These are phyloP conservation scores for Fusarium longipes DNA, from an alignment of 2,329 filamentous ascomycete genomes.

Conservation along the genomic window DNA sequence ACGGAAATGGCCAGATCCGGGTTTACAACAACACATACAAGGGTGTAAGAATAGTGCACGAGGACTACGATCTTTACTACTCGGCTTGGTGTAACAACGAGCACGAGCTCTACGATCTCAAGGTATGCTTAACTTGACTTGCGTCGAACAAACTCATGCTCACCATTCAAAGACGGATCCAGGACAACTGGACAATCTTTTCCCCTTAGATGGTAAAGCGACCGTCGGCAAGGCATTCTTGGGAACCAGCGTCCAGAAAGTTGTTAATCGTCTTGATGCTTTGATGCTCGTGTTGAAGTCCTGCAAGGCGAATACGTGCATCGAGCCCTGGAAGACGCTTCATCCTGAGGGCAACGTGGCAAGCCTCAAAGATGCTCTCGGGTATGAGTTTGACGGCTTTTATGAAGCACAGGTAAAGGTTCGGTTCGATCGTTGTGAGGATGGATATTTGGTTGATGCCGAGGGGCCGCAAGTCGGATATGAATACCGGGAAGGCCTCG, in stretches of 20 bases:
- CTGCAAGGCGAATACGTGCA: slow-evolving; percentile 65
- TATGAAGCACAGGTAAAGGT: slow-evolving; percentile 63
- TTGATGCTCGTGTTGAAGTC: slow-evolving; percentile 71
- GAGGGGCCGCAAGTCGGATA: slow-evolving; percentile 62
- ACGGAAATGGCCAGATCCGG: slow-evolving; percentile 31
- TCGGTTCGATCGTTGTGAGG: slow-evolving; percentile 63
- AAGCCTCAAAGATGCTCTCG: slow-evolving; percentile 63
- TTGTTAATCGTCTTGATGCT: slow-evolving; percentile 65
- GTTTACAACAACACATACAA: slow-evolving; percentile 69
- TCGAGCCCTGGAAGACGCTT: slow-evolving; percentile 66
- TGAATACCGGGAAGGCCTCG: slow-evolving; percentile 44
- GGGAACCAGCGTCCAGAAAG: slow-evolving; percentile 47
- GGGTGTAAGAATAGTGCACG: slow-evolving; percentile 63
- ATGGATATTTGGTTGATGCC: slow-evolving; percentile 65
- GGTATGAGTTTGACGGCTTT: slow-evolving; percentile 61
- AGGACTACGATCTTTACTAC: slow-evolving; percentile 71
- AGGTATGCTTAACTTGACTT: slow-evolving; percentile 45
- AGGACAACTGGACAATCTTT: slow-evolving; percentile 62
- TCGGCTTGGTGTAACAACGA: slow-evolving; percentile 77
- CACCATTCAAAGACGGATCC: slow-evolving; percentile 58
- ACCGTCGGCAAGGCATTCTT: slow-evolving; percentile 29
- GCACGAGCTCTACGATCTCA: slow-evolving; percentile 73
- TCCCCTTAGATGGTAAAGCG: neutral
- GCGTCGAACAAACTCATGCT: neutral
- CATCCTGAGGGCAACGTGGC: slow-evolving; percentile 65